Conservation (phyloP, 768 basidiomycete species). For the Rhodotorula toruloides region DNA sequence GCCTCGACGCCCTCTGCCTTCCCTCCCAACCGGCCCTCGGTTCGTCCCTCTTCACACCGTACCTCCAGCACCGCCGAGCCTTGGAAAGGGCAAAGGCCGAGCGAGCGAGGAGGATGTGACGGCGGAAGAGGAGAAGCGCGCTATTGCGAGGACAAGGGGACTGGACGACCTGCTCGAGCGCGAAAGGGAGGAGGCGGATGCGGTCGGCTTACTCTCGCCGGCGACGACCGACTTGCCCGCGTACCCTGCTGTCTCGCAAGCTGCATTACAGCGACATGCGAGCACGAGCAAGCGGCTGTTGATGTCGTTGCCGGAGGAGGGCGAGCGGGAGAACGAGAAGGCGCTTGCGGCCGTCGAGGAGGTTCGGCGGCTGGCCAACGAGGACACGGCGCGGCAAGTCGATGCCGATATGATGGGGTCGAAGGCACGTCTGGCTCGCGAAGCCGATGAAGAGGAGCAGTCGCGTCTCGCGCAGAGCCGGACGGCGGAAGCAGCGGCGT, state of each 20-base stretch:
- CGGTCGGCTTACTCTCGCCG: too few species aligned
- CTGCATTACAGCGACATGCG: not conserved
- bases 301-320: not conserved
- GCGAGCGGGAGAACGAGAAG: not conserved
- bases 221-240: too few species aligned
- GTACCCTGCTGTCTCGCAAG: too few species aligned
- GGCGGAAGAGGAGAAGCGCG: not conserved
- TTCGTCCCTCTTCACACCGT: constrained; percentile 6
- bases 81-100: not conserved
- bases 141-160: not conserved
- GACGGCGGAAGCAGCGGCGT: not conserved
- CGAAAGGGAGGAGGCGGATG: not conserved
- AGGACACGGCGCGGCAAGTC: not conserved
- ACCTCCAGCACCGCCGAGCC: not conserved
- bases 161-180: not conserved
- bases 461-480: not conserved
- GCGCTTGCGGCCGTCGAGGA: not conserved
- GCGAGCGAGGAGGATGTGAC: not conserved
- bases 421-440: not conserved
- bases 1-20: not conserved
- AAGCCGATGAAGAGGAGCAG: not conserved
- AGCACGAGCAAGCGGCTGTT: not conserved
- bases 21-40: not conserved
- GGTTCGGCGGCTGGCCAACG: not conserved
- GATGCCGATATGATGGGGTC: not conserved